Evolutionary conservation across 2,329 filamentous ascomycete species (phyloP).

Genomic region (Mycosphaerella arachidis): DNA sequence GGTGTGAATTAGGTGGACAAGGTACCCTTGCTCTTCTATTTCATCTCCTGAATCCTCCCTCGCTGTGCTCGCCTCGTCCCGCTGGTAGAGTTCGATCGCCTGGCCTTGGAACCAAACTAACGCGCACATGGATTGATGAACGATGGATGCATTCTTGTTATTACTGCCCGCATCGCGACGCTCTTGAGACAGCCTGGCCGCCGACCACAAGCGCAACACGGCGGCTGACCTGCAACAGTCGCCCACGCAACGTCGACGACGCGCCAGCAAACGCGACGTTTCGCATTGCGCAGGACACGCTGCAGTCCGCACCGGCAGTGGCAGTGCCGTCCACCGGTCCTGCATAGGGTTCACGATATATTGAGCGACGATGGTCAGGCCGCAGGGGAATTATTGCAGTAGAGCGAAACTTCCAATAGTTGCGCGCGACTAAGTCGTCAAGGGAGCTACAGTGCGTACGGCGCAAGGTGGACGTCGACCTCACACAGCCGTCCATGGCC

Average conservation of each 20-base stretch:
- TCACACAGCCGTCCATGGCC: neutral
- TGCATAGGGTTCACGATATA: constrained; percentile 6
- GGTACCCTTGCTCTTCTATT: neutral
- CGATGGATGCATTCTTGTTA: neutral
- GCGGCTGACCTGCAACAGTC: neutral
- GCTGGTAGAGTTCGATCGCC: neutral
- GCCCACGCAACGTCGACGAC: neutral
- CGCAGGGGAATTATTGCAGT: neutral
- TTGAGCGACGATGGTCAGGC: constrained; percentile 2
- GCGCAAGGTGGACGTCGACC: constrained; percentile 10
- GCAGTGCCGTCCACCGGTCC: neutral
- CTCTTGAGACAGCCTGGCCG: too few relatives aligned
- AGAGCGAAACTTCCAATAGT: constrained; percentile 1
- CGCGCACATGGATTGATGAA: neutral
- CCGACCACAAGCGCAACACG: too few relatives aligned
- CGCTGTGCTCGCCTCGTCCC: neutral
- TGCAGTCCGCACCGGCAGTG: neutral
- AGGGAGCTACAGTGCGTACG: neutral
- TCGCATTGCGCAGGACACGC: neutral
- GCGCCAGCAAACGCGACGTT: neutral
- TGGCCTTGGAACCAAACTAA: neutral
- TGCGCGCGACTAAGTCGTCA: neutral
- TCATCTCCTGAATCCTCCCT: neutral
- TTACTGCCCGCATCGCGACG: neutral
- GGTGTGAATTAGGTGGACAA: neutral